A percentile compares a stretch with the other conserved stretches of the same genome.
phyloP scores from a whole-genome alignment of 2,329 filamentous ascomycete species.

The Fusarium sarcochroum region DNA sequence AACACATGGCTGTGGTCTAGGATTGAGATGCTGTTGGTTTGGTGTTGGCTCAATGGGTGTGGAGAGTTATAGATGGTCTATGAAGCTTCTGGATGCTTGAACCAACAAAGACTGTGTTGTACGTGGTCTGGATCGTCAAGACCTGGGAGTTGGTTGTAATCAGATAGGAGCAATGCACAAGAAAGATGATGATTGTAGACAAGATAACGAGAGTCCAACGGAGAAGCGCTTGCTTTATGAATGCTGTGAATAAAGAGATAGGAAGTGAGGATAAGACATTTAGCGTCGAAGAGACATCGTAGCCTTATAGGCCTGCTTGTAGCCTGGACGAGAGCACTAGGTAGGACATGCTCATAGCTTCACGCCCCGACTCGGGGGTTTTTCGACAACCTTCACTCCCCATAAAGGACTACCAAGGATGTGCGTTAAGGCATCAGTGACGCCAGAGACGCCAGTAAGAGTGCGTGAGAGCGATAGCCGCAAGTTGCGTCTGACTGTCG shows the following conservation, averaged over 20 bases:
- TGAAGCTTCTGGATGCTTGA: constrained; percentile 12
- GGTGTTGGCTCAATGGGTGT: constrained; percentile 24
- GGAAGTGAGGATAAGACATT: constrained; percentile 47
- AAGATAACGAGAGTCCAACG: constrained; percentile 17
- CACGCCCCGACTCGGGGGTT: constrained; percentile 38
- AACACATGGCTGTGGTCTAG: constrained; percentile 76
- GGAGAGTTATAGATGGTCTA: constrained; percentile 13
- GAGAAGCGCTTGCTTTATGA: constrained; percentile 32
- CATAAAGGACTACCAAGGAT: constrained; percentile 37
- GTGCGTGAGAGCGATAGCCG: constrained; percentile 49
- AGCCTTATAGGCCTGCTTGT: constrained; percentile 66
- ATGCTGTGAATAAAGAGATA: constrained; percentile 38
- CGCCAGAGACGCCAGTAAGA: constrained; percentile 49
- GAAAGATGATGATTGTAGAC: constrained; percentile 22
- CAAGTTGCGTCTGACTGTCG: constrained; percentile 51
- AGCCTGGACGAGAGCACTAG: constrained; percentile 48
- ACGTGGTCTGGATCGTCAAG: constrained; percentile 16
- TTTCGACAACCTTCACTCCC: constrained; percentile 29
- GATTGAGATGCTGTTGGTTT: constrained; percentile 35
- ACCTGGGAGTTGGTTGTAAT: constrained; percentile 9
- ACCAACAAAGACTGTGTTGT: constrained; percentile 18
- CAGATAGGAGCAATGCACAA: constrained; percentile 11
- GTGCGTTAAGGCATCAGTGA: constrained; percentile 50
- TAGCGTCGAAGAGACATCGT: constrained; percentile 60
- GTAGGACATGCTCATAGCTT: constrained; percentile 36